Conservation (phyloP, 495 filamentous ascomycete species). For the Bombardia bombarda region DNA sequence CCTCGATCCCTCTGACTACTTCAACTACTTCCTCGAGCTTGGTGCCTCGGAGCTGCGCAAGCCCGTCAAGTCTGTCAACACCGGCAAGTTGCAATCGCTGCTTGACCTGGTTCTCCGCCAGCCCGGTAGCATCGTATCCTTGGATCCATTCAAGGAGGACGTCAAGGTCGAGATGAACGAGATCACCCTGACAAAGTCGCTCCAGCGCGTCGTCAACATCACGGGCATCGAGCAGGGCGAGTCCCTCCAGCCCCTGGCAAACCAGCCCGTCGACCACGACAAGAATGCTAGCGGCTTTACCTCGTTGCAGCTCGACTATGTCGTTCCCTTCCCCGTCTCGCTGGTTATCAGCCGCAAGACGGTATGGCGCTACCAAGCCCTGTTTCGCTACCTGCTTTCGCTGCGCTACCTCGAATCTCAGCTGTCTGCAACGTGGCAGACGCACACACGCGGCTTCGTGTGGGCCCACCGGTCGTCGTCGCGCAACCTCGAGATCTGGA, state of each 20-base stretch:
- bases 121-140: slow-evolving; percentile 85
- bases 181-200: slow-evolving; percentile 78
- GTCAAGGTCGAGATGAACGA: slow-evolving; percentile 97
- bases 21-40: slow-evolving; percentile 93
- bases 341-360: slow-evolving; percentile 95
- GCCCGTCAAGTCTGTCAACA: slow-evolving; percentile 78
- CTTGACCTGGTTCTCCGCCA: slow-evolving; percentile 92
- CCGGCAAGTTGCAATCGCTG: slow-evolving; percentile 84
- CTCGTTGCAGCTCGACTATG: slow-evolving; percentile 86
- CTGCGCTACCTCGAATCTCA: slow-evolving; percentile 82
- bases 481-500: slow-evolving; percentile 78
- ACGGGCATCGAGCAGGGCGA: slow-evolving; percentile 88
- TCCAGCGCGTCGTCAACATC: slow-evolving; percentile 94
- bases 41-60: slow-evolving; percentile 81
- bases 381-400: slow-evolving; percentile 87
- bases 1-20: slow-evolving; percentile 94
- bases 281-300: slow-evolving; percentile 85
- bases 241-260: slow-evolving; percentile 41
- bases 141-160: slow-evolving; percentile 96
- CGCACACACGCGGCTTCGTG: slow-evolving; percentile 72
- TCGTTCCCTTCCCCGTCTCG: slow-evolving; percentile 92
- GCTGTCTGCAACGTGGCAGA: slow-evolving; percentile 78
- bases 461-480: slow-evolving; percentile 78
- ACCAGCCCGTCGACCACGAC: slow-evolving; percentile 60
- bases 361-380: slow-evolving; percentile 86